A percentile compares a stretch with the other conserved stretches of the same genome.
Evolutionary conservation across 768 basidiomycete species (phyloP).

Genomic region (Tylopilus intermedius): DNA sequence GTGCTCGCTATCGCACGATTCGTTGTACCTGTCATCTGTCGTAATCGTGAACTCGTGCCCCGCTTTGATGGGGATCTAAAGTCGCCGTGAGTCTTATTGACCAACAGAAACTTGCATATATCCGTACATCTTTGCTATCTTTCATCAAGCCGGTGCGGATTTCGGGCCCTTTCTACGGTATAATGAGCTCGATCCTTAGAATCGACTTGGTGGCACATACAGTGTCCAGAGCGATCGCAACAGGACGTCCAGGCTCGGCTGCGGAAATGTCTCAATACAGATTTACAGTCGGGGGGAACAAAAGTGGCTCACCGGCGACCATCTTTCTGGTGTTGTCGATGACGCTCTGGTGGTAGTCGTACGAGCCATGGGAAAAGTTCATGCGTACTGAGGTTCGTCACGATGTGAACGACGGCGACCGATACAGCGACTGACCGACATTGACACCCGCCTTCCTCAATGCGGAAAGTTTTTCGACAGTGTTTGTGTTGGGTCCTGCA

Average conservation of each 20-base stretch:
- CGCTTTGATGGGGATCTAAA: conserved; percentile 73
- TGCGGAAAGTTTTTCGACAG: conserved; percentile 78
- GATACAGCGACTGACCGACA: conserved; percentile 63
- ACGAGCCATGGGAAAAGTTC: conserved; percentile 99
- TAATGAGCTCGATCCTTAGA: conserved; percentile 3
- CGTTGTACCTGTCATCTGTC: conserved; percentile 75
- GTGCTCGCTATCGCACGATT: conserved; percentile 74
- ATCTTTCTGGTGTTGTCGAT: conserved; percentile 94
- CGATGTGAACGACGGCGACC: conserved; percentile 7
- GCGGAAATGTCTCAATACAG: conserved; percentile 4
- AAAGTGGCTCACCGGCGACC: conserved; percentile 55
- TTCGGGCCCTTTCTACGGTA: conserved; percentile 90
- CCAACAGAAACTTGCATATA: conserved; percentile 6
- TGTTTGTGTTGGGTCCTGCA: conserved; percentile 90
- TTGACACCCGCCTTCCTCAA: conserved; percentile 92
- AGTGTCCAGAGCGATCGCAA: conserved; percentile 97
- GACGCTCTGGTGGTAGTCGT: conserved; percentile 98
- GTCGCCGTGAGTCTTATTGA: conserved; percentile 4
- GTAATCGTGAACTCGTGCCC: conserved; percentile 93
- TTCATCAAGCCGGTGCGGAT: conserved; percentile 95
- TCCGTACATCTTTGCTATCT: conserved; percentile 77
- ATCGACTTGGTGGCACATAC: conserved; percentile 40
- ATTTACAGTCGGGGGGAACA: not conserved
- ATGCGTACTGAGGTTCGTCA: conserved; percentile 72
- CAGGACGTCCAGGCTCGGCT: conserved; percentile 75